Percentiles rank a stretch among this genome's conserved stretches.
Evolutionary conservation across 2,329 filamentous ascomycete species (phyloP).

Genomic region (Fusarium miscanthi): DNA sequence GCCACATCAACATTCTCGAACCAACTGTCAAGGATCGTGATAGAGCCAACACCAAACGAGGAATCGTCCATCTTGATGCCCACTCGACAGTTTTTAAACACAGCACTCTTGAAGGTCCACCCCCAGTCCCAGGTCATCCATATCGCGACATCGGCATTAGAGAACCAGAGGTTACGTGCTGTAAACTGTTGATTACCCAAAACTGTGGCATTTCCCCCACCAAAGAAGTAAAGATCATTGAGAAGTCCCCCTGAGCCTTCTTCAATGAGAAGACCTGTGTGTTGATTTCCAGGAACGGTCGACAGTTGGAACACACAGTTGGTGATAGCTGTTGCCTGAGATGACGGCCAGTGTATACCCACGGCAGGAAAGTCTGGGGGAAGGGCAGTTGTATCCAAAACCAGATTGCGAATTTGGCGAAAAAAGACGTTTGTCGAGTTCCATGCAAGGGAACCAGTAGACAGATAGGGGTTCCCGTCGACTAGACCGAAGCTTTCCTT

Average conservation of each 20-base stretch:
- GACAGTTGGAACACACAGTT: constrained; percentile 68
- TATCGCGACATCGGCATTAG: constrained; percentile 72
- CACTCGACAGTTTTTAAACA: constrained; percentile 70
- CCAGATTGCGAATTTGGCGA: constrained; percentile 67
- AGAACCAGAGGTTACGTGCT: constrained; percentile 74
- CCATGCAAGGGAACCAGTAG: constrained; percentile 56
- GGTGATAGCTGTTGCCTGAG: constrained; percentile 70
- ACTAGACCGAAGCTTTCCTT: constrained; percentile 56
- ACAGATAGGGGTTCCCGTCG: constrained; percentile 60
- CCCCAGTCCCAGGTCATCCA: constrained; percentile 82
- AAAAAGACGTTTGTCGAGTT: constrained; percentile 69
- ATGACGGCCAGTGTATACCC: constrained; percentile 75
- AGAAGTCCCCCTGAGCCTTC: constrained; percentile 74
- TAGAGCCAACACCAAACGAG: constrained; percentile 72
- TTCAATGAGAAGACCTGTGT: constrained; percentile 71
- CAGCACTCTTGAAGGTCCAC: constrained; percentile 77
- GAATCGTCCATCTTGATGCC: constrained; percentile 74
- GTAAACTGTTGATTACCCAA: constrained; percentile 79
- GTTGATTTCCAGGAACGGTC: constrained; percentile 57
- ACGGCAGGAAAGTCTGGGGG: constrained; percentile 57
- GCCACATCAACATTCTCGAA: constrained; percentile 75
- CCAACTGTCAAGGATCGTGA: constrained; percentile 78
- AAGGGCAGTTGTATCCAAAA: constrained; percentile 65
- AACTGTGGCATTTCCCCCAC: constrained; percentile 69
- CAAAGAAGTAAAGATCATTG: constrained; percentile 76